These are phyloP conservation scores for Diospyros lotus DNA, from an alignment of 148 eudicot genomes.

Conservation along the genomic window DNA sequence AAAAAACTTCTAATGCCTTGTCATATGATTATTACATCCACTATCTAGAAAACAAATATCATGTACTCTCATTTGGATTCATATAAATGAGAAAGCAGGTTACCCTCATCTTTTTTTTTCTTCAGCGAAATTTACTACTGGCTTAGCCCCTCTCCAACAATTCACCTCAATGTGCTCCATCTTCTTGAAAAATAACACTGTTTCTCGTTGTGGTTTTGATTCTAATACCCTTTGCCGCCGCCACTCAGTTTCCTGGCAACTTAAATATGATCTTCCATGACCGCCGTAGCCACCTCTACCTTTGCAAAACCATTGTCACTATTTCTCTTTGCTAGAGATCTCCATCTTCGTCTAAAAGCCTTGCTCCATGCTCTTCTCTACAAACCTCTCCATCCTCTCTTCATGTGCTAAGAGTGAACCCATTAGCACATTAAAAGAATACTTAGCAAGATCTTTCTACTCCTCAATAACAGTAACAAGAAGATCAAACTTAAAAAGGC, in stretches of 20 bases:
- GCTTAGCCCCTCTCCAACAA: neutral
- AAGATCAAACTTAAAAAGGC: slow-evolving; percentile 10
- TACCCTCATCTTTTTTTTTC: neutral
- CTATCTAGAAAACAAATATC: neutral
- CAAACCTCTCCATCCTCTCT: neutral
- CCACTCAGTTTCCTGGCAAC: neutral
- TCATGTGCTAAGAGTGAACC: slow-evolving; percentile 16
- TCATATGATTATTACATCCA: neutral
- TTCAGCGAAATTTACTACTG: neutral
- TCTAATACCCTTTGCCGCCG: neutral
- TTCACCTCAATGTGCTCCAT: neutral
- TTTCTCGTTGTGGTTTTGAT: neutral
- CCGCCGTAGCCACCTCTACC: neutral
- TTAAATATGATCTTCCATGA: neutral
- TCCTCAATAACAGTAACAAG: slow-evolving; percentile 20
- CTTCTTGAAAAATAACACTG: neutral
- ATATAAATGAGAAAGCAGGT: too few species aligned
- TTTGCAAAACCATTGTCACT: neutral
- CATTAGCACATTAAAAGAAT: neutral
- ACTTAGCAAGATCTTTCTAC: slow-evolving; percentile 11
- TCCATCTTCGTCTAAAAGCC: slow-evolving; percentile 8
- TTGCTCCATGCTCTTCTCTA: neutral
- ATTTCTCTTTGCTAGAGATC: neutral
- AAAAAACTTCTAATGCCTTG: neutral
- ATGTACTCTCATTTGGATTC: neutral